Percentiles rank a stretch among this genome's conserved stretches.
phyloP scores from a whole-genome alignment of 805 yeast species.

The Danielozyma ontarioensis region DNA sequence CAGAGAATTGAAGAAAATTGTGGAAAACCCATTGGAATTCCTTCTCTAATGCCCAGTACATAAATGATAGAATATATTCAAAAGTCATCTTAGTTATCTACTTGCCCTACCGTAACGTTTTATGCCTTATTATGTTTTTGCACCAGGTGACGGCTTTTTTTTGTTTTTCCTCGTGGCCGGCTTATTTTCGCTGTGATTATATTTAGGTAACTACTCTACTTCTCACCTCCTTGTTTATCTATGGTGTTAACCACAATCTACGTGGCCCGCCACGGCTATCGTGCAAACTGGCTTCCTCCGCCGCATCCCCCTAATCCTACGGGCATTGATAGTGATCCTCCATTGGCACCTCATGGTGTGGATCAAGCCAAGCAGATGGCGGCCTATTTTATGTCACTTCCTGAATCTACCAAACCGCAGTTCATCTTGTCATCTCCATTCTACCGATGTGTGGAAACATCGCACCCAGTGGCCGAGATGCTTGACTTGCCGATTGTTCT shows the following conservation, averaged over 20 bases:
- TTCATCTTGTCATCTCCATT: conserved; percentile 78
- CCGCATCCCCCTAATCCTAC: conserved; percentile 83
- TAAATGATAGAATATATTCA: background rate
- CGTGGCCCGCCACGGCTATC: conserved; percentile 81
- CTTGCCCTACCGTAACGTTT: too few relatives aligned
- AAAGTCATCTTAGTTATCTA: too few relatives aligned
- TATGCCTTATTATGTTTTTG: too few relatives aligned
- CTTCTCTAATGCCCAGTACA: conserved; percentile 48
- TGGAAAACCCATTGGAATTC: conserved; percentile 95
- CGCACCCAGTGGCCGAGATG: conserved; percentile 58
- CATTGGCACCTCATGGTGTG: conserved; percentile 81
- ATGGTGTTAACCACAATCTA: conserved; percentile 53
- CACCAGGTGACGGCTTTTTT: background rate
- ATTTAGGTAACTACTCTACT: too few relatives aligned
- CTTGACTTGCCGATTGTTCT: conserved; percentile 55
- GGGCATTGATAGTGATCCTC: conserved; percentile 86
- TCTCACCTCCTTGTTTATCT: too few relatives aligned
- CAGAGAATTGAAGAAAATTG: conserved; percentile 81
- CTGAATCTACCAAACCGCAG: conserved; percentile 56
- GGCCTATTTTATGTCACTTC: conserved; percentile 40
- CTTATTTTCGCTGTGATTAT: too few relatives aligned
- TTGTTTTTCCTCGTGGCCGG: background rate
- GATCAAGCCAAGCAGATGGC: conserved; percentile 84
- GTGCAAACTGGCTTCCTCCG: conserved; percentile 75
- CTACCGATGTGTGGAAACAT: conserved; percentile 83